Evolutionary conservation across 768 basidiomycete species (phyloP), one percentile per base, ranked within the genome.

Genomic region (Clathrus columnatus): DNA sequence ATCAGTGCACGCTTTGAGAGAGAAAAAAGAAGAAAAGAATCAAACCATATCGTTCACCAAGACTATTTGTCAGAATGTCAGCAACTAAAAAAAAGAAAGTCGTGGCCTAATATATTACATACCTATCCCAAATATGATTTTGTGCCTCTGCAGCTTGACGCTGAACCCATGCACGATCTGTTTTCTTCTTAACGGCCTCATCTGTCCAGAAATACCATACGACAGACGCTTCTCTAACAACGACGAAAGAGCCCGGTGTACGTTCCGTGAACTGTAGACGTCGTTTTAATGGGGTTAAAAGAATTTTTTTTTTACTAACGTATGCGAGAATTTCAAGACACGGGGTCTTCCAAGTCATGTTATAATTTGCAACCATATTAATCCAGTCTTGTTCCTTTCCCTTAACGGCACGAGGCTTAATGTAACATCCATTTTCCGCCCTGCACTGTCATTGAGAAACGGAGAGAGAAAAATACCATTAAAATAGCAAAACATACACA

Each of bases 81-180:
- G 46, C 28, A 6, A 17, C 17, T 28, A 36, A 18, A 6, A 44
- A 17, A 7, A 30, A n/a, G 17, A 28, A 47, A 29, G 41, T 29
- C 2, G 26, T 20, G 29, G 1, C 23, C 24, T 26, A 45, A 41
- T 11, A n/a, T n/a, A n/a, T n/a, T n/a, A n/a, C n/a, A 27, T 42
- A 80, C 80, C 79, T 81, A 66, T 91, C 90, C 64, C 89, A 91
- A 59, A 91, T 88, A 62, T 92, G 91, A 68, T 93, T 93, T 69
- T 92, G 91, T 20, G 91, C 91, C 65, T 91, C 90, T 0, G 88
- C 87, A 1, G 91, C 91, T 65, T 92, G 90, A 20, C 91, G 73
- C 28, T 85, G 77, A 0, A 89, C 91, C 91, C 91, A 93, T 54
- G 80, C 81, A 10, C 84, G 75, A 62, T 88, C 86, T 0, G 80